Base-by-base conservation (phyloP, 345 rosid genomes). In the Euphorbia lathyris region DNA sequence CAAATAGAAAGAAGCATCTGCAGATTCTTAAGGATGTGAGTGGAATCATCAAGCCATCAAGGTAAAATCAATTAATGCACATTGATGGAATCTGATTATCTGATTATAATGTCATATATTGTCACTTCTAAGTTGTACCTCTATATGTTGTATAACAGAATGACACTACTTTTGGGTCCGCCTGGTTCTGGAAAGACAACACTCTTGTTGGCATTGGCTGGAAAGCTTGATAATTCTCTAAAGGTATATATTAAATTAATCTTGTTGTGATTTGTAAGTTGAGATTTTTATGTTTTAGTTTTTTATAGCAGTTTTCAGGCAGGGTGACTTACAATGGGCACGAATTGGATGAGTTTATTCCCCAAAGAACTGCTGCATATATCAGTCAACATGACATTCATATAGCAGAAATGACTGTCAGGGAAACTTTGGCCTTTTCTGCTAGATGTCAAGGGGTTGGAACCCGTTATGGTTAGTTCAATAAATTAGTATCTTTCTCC, bases 141-240 rank as follows among this genome's bases (percentile, higher is more conserved):
- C 16, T 58, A 3, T 17, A 50, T 50, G 7, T 50, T 50, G 7
- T 17, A 9, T 56, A 69, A 32, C 67, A 84, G 86, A 79, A 53
- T 81, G 81, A 83, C 85, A 3, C 63, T 83, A 50, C 71, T 87
- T 77, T 80, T 86, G 14, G 86, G 88, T 13, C 88, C 86, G 52
- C 86, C 86, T 0, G 83, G 86, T 10, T 76, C 84, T 40, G 91
- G 88, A 55, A 87, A 81, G 69, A 83, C 85, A 48, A 79, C 88
- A 47, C 58, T 87, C 9, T 72, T 81, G 58, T 68, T 76, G 72
- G 85, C 86, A 43, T 78, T 87, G 23, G 72, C 91, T 7, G 91
- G 82, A 55, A 84, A 66, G 61, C 78, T 79, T 0, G 64, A 79
- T 30, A 57, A 40, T 53, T 76, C 84, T 72, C 79, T 86, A 63